Percentiles rank a stretch among this genome's conserved stretches.
These are phyloP conservation scores for Ambispora gerdemannii DNA, from an alignment of 192 early-diverging fungal genomes.

Conservation along the genomic window DNA sequence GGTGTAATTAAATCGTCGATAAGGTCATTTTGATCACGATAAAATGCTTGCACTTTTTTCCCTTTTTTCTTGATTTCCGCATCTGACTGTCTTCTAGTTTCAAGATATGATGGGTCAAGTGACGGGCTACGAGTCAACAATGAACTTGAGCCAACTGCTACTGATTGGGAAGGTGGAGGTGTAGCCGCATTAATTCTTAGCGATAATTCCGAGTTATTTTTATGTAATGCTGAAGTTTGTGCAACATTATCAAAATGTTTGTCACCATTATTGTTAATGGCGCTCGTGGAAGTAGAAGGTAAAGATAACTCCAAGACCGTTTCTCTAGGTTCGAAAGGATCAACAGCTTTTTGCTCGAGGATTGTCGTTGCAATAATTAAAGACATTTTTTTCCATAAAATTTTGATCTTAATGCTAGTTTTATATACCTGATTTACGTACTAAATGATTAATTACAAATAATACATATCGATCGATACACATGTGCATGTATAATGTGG, in stretches of 20 bases:
- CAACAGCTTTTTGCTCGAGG: too few relatives aligned
- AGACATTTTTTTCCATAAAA: too few relatives aligned
- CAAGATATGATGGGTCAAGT: constrained; percentile 43
- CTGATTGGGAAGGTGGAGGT: neutral
- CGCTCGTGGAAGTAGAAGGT: too few relatives aligned
- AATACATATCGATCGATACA: too few relatives aligned
- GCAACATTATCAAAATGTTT: neutral
- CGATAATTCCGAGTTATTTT: neutral
- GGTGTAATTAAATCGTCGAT: constrained; percentile 72
- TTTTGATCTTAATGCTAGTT: too few relatives aligned
- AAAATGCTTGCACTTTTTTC: constrained; percentile 64
- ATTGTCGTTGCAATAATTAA: too few relatives aligned
- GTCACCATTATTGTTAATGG: too few relatives aligned
- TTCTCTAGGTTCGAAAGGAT: too few relatives aligned
- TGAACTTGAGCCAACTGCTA: neutral
- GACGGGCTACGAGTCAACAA: neutral
- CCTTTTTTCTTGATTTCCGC: constrained; percentile 46
- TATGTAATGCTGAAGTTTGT: neutral
- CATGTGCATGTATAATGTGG: too few relatives aligned
- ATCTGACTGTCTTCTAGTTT: constrained; percentile 43
- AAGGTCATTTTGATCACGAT: constrained; percentile 76
- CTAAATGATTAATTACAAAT: too few relatives aligned
- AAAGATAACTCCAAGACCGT: too few relatives aligned
- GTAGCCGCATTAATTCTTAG: neutral
- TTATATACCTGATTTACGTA: too few relatives aligned